Evolutionary conservation across 306 rosid genomes (phyloP), one percentile per base, ranked within the genome.

Genomic region (Pyrus bretschneideri): DNA sequence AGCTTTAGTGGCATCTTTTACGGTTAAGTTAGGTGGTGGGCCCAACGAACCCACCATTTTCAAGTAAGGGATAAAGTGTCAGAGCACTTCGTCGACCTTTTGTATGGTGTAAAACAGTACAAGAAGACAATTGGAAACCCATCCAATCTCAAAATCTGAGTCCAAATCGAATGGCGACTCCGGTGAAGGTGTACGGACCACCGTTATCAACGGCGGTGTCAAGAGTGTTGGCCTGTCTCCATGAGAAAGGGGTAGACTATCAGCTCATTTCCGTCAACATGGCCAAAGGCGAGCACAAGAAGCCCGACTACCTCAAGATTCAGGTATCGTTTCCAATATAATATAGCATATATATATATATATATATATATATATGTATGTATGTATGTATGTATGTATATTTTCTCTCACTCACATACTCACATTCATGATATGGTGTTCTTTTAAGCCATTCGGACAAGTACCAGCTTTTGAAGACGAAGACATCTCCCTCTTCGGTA

Each of bases 391-490:
- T 30, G 4, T 18, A 38, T 38, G 9, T 6, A 52, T 52, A 5
- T 2, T n/a, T 57, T 57, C 5, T 71, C 44, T 59, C 45, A n/a
- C 11, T 42, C 45, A 70, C 21, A 27, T 38, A 8, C 57, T 74
- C 66, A 62, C 70, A 6, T 52, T 21, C 30, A 15, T 70, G 25
- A 17, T 25, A 25, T 70, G 60, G 23, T 54, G 18, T 38, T 17
- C 2, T 13, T 10, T 46, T 25, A 81, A 92, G 87, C 98, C 98
- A 15, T 91, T 93, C 68, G 97, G 92, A 40, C 97, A 93, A 88
- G 98, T 93, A 15, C 98, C 97, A 3, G 97, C 90, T 68, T 93
- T 91, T 84, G 83, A 93, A 42, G 98, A 93, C 65, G 88, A 86
- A 0, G 11, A 69, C 70, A 80, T 86, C 69, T 76, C 96, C 68